Evolutionary conservation across 495 filamentous ascomycete species (phyloP), one percentile per base, ranked within the genome.

Genomic region (Durotheca rogersii): DNA sequence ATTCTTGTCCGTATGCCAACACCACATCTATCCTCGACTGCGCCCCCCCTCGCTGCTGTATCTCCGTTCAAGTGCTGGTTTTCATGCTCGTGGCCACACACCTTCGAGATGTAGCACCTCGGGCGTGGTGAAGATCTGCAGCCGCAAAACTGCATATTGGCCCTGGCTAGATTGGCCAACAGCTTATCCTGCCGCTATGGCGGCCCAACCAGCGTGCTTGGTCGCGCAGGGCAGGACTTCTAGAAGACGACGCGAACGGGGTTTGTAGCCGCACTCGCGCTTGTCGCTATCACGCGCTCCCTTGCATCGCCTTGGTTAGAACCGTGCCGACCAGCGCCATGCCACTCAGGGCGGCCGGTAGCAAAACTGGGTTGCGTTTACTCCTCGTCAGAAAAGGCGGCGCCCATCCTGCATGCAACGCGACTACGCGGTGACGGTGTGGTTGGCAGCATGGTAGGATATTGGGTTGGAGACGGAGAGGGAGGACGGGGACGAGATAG

Each of bases 311-410:
- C 53, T 7, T 32, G 34, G 41, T 47, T 27, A 49, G 34, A 46
- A 14, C 30, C 45, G 34, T 50, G 12, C 30, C 45, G 40, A 42
- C 43, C 40, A 42, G 47, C 51, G 41, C 56, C 30, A 43, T 45
- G 46, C 55, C 35, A 58, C 40, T 50, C 41, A 47, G 31, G 20
- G 50, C 45, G 49, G 54, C 50, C 56, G 56, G 56, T 54, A 54
- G 56, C 53, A 59, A 59, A 59, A 50, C 56, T 59, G 53, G 56
- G 54, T 59, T 59, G 56, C 56, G 19, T 50, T 51, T 53, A 40
- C 15, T 34, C 35, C 45, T 59, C 45, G 50, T 59, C 41, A 59
- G 55, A 58, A 30, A 21, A 35, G 29, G 49, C 30, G 44, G 31
- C 27, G 40, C 29, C 21, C 41, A 40, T 32, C 31, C 25, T 33